phyloP scores from a whole-genome alignment of 345 rosid species.

The Populus simonii region DNA sequence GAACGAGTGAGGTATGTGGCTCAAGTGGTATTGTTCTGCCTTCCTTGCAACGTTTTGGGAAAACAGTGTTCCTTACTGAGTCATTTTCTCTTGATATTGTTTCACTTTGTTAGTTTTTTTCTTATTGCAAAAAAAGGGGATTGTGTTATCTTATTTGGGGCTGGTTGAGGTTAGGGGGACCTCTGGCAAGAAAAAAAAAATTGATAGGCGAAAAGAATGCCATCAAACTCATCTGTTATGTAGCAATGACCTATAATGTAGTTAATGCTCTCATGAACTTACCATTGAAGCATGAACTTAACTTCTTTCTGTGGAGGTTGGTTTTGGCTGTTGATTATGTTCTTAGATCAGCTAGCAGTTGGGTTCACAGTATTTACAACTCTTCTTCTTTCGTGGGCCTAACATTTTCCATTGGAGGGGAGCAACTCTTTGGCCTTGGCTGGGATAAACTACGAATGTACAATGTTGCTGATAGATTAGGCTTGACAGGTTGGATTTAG shows the following conservation, averaged over 20 bases:
- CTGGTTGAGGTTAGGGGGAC: background rate
- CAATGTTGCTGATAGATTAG: slow-evolving; percentile 80
- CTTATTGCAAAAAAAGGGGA: background rate
- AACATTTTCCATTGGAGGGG: slow-evolving; percentile 87
- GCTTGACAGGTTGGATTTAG: slow-evolving; percentile 71
- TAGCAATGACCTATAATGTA: background rate
- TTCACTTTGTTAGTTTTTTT: background rate
- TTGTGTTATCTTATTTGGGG: background rate
- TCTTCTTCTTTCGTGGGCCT: slow-evolving; percentile 75
- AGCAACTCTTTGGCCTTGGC: slow-evolving; percentile 62
- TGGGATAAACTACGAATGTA: slow-evolving; percentile 94
- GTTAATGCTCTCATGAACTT: background rate
- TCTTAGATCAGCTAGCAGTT: slow-evolving; percentile 30
- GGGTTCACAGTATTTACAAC: slow-evolving; percentile 61
- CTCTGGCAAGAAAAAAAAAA: background rate
- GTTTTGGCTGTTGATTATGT: background rate
- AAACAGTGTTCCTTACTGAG: background rate
- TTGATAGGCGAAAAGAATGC: background rate
- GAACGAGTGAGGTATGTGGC: background rate
- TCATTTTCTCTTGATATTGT: background rate
- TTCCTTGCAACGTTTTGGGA: background rate
- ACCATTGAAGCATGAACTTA: background rate
- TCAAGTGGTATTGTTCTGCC: background rate
- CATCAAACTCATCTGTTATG: background rate
- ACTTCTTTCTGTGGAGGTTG: background rate